Percentiles rank a stretch among this genome's conserved stretches.
Conservation (phyloP, 139 green algal genomes). For the Raphidocelis subcapitata region DNA sequence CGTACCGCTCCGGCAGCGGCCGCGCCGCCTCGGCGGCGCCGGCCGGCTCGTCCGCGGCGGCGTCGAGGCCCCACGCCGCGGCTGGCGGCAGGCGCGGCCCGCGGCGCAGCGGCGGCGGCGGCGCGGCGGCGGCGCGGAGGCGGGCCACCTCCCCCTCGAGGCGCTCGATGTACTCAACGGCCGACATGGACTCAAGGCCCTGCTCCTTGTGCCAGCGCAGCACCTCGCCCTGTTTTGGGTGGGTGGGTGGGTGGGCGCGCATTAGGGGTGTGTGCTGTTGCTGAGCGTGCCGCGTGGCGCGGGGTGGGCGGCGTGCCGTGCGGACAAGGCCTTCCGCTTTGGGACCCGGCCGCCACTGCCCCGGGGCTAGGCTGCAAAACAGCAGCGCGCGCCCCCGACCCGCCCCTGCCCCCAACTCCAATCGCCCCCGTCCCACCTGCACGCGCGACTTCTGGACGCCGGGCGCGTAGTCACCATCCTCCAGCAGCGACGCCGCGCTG, state of each 20-base stretch:
- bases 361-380: too few relatives aligned
- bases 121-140: conserved; percentile 18
- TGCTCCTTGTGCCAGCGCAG: conserved; percentile 71
- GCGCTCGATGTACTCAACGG: conserved; percentile 73
- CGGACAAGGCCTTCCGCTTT: too few relatives aligned
- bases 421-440: conserved; percentile 8
- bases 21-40: not conserved
- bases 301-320: too few relatives aligned
- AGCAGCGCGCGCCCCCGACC: too few relatives aligned
- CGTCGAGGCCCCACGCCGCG: conserved; percentile 15
- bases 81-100: not conserved
- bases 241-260: too few relatives aligned
- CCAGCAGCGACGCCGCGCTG: not conserved
- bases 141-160: conserved; percentile 57
- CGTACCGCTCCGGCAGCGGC: not conserved
- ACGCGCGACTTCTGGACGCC: conserved; percentile 62
- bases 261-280: too few relatives aligned
- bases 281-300: too few relatives aligned
- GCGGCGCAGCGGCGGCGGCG: not conserved
- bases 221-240: conserved; percentile 69
- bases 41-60: not conserved
- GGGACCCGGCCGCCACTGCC: too few relatives aligned
- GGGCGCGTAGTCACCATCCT: conserved; percentile 39
- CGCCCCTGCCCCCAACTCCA: too few relatives aligned
- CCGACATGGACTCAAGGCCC: conserved; percentile 51